These are phyloP conservation scores for Pichia inconspicua DNA, from an alignment of 1,139 yeast species.

Conservation along the genomic window DNA sequence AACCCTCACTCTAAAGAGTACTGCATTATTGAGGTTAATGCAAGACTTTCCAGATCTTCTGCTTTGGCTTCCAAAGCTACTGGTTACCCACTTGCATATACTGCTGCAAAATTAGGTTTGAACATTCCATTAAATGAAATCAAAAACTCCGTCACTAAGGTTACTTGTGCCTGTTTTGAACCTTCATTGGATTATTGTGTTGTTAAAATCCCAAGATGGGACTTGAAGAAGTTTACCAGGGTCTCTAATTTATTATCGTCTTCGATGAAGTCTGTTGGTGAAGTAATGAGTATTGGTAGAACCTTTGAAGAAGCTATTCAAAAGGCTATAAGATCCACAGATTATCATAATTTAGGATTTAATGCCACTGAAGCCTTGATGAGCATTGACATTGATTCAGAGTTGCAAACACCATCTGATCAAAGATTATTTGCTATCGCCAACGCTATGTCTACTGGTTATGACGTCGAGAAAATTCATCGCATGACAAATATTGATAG, in stretches of 20 bases:
- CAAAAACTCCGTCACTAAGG: slow-evolving; percentile 87
- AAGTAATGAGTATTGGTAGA: slow-evolving; percentile 97
- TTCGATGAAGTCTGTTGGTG: slow-evolving; percentile 98
- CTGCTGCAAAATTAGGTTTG: slow-evolving; percentile 95
- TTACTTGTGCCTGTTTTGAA: slow-evolving; percentile 95
- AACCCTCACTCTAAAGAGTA: slow-evolving; percentile 92
- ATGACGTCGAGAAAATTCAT: slow-evolving; percentile 90
- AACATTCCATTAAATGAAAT: slow-evolving; percentile 89
- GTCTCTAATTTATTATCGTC: slow-evolving; percentile 85
- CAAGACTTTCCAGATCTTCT: slow-evolving; percentile 94
- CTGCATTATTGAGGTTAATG: slow-evolving; percentile 96
- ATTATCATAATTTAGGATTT: slow-evolving; percentile 91
- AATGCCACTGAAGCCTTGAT: slow-evolving; percentile 77
- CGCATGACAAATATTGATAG: slow-evolving; percentile 87
- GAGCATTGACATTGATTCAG: slow-evolving; percentile 85
- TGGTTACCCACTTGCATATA: slow-evolving; percentile 96
- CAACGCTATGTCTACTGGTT: slow-evolving; percentile 77
- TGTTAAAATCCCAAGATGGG: slow-evolving; percentile 99
- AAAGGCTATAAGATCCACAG: slow-evolving; percentile 95
- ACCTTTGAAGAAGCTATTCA: slow-evolving; percentile 97
- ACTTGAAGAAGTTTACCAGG: slow-evolving; percentile 88
- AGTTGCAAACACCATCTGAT: slow-evolving; percentile 91
- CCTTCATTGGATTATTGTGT: slow-evolving; percentile 97
- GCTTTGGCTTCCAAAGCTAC: slow-evolving; percentile 98
- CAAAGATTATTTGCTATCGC: slow-evolving; percentile 96